Conservation (phyloP, 106 monocot genomes). For the Phalaenopsis aphrodite region DNA sequence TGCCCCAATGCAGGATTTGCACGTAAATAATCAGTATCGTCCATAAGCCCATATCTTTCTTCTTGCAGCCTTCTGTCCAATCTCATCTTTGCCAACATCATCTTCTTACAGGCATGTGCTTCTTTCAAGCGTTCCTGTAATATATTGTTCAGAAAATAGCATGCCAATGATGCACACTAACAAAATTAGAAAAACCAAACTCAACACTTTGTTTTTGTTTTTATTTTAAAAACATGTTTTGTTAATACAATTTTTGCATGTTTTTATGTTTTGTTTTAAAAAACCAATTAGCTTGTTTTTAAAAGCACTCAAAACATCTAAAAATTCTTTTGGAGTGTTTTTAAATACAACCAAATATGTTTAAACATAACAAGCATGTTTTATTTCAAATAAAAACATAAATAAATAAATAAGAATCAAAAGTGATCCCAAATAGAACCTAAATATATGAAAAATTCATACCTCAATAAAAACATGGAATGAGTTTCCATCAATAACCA, state of each 20-base stretch:
- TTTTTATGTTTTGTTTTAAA: no score
- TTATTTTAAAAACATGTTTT: no score
- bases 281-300: no score
- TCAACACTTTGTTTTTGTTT: no score
- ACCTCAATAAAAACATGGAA: conserved; percentile 88
- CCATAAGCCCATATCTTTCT: conserved; percentile 49
- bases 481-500: conserved; percentile 83
- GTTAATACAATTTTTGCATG: no score
- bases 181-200: neutral
- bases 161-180: neutral
- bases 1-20: conserved; percentile 41
- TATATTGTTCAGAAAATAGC: conserved; percentile 11
- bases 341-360: no score
- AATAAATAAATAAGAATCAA: neutral
- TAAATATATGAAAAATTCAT: neutral
- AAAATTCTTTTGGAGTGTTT: no score
- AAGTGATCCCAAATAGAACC: no score
- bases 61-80: conserved; percentile 74
- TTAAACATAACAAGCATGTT: no score
- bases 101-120: conserved; percentile 82
- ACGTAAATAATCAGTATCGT: conserved; percentile 32
- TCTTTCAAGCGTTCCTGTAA: conserved; percentile 89
- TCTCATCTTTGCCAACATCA: conserved; percentile 89
- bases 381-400: no score
- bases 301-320: no score